Evolutionary conservation across 306 rosid species (phyloP), one percentile per base, ranked within the genome.

Genomic region (Cotoneaster glaucophyllus): DNA sequence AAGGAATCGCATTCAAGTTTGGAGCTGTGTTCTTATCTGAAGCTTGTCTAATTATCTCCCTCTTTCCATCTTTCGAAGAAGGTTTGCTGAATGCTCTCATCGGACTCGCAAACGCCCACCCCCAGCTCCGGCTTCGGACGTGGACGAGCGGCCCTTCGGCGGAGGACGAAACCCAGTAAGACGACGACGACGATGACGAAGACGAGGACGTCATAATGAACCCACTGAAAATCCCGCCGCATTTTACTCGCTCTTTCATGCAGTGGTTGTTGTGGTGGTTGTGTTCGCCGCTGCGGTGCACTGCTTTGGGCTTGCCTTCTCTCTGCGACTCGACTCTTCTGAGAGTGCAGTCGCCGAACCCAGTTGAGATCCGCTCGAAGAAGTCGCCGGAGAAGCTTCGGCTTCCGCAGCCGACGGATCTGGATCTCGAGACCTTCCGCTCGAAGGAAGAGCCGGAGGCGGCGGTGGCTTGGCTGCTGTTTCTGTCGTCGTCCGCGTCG

Each of bases 361-460:
- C 99, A n/a, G 99, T 92, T 11, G 99, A 96, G 76, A 96, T 92
- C 77, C 99, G 83, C 86, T 96, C 99, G 61, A 96, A 96, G 67
- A 96, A 89, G 50, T 96, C 98, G 6, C 96, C 97, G 31, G 97
- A 92, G 81, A 96, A 96, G 86, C 99, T 96, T 48, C 97, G 83
- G 82, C 98, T 92, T 17, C 99, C 99, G 65, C 99, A 92, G 0
- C 98, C 99, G 64, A 96, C 97, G 75, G 98, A 96, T 92, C 97
- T 88, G 67, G 99, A 96, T 88, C 99, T 85, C 43, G 96, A 96
- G 45, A 92, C 97, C 75, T 96, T 96, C 4, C 98, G 90, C 61
- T 89, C 98, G 28, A 90, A 88, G 4, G 98, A 92, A 15, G 96
- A 84, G 41, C 78, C 89, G 2, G 86, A 84, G 31, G 87, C 88